phyloP scores from a whole-genome alignment of 305 asterid species.

The Ilex paraguariensis region DNA sequence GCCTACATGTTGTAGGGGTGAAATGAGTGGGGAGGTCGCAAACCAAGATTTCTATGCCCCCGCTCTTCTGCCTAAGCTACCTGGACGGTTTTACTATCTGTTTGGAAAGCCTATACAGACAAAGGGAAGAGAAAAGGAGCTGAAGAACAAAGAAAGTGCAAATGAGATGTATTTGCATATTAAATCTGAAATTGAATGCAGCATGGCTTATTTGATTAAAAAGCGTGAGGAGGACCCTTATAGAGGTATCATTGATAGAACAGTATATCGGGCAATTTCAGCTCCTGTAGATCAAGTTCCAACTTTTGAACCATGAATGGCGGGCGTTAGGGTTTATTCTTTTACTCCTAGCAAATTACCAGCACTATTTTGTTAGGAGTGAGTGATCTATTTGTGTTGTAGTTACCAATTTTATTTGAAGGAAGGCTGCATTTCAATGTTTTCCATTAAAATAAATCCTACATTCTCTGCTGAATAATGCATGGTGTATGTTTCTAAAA shows the following conservation, averaged over 20 bases:
- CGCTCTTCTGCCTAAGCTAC: slow-evolving; percentile 66
- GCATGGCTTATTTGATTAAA: slow-evolving; percentile 51
- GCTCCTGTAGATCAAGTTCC: slow-evolving; percentile 61
- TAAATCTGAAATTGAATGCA: slow-evolving; percentile 61
- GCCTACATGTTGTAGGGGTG: slow-evolving; percentile 31
- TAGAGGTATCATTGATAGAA: slow-evolving; percentile 52
- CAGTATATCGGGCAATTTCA: slow-evolving; percentile 39
- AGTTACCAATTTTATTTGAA: too few relatives aligned
- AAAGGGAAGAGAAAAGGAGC: slow-evolving; percentile 48
- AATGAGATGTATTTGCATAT: slow-evolving; percentile 55
- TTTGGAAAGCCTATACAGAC: slow-evolving; percentile 81
- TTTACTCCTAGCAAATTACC: too few relatives aligned
- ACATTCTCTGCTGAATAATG: too few relatives aligned
- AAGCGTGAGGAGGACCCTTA: slow-evolving; percentile 84
- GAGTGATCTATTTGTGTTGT: too few relatives aligned
- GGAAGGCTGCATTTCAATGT: too few relatives aligned
- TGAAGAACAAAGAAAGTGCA: slow-evolving; percentile 62
- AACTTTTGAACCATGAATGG: slow-evolving; percentile 53
- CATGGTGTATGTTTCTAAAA: too few relatives aligned
- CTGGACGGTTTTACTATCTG: slow-evolving; percentile 73
- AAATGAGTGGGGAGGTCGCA: slow-evolving; percentile 63
- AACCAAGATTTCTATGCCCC: slow-evolving; percentile 53
- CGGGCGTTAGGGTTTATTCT: not conserved
- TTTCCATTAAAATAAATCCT: too few relatives aligned
- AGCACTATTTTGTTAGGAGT: not conserved